Base-by-base conservation (phyloP, 495 filamentous ascomycete genomes). In the Lepidopterella palustris region DNA sequence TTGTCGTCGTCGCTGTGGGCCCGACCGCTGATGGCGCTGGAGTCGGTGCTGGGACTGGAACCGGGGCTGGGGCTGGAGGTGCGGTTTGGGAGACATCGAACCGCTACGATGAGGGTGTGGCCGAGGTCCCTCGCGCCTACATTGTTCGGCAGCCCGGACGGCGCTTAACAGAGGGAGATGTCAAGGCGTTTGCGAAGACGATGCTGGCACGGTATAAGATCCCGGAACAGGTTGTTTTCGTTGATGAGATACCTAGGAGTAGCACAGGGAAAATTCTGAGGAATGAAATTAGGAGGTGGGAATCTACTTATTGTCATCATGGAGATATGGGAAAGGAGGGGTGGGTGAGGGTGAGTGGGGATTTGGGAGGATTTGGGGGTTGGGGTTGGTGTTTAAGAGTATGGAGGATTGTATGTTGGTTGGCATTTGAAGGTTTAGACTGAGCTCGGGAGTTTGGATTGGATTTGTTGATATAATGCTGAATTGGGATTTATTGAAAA, bases 1-100 rank as follows among this genome's bases (percentile, higher is more conserved):
- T 78, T 1, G 91, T 84, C 0, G 88, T 96, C 13, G 80, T 95
- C 23, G 88, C 88, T 0, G 80, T 87, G n/a, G n/a, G n/a, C n/a
- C n/a, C n/a, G n/a, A n/a, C n/a, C 5, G 51, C 23, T 18, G 31
- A 11, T 42, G 18, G 13, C 35, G 9, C 31, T 13, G 6, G 31
- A 5, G 31, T 35, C 31, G 78, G 80, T 45, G 82, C 84, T 53
- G 66, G 58, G 15, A 59, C 58, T 9, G 5, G 6, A 13, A 13
- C 31, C 6, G 6, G 13, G 6, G 31, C 31, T 13, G 13, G 31
- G 6, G 13, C 31, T 5, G 31, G 6, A 35, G 31, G 31, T 35
- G 13, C 31, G 31, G 31, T 6, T 35, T 13, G 6, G 5, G 31
- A 5, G 13, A 13, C 31, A 35, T 5, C 31, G 13, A 13, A 5